These are phyloP conservation scores for Aspergillus alliaceus DNA, from an alignment of 2,329 filamentous ascomycete species.

Conservation along the genomic window DNA sequence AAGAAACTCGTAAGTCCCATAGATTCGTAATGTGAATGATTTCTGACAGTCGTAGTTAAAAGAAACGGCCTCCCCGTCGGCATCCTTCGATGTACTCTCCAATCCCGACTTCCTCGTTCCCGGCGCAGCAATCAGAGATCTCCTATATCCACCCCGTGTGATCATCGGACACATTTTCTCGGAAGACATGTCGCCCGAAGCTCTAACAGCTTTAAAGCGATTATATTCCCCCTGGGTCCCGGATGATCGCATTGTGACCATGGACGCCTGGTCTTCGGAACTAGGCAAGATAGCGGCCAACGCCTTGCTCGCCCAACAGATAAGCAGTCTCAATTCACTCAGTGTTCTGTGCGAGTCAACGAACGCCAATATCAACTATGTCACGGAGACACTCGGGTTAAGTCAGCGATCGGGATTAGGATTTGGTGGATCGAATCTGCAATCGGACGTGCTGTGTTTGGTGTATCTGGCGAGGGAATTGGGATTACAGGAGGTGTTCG, in stretches of 20 bases:
- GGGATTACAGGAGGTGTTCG: slow-evolving; percentile 16
- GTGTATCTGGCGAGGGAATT: slow-evolving; percentile 18
- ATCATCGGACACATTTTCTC: slow-evolving; percentile 22
- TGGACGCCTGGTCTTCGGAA: slow-evolving; percentile 22
- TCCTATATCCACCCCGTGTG: slow-evolving; percentile 16
- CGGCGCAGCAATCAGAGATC: slow-evolving; percentile 12
- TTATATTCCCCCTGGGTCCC: slow-evolving; percentile 19
- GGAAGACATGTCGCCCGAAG: slow-evolving; percentile 12
- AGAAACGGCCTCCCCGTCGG: slow-evolving; percentile 13
- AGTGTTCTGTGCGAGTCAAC: slow-evolving; percentile 13
- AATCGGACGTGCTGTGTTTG: slow-evolving; percentile 16
- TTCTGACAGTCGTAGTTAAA: slow-evolving; percentile 8
- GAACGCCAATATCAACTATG: slow-evolving; percentile 13
- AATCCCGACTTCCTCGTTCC: slow-evolving; percentile 21
- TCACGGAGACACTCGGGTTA: slow-evolving; percentile 12
- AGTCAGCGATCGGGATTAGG: slow-evolving; percentile 1
- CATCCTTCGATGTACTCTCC: slow-evolving; percentile 21
- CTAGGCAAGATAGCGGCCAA: slow-evolving; percentile 14
- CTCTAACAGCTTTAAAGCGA: slow-evolving; percentile 14
- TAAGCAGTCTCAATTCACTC: slow-evolving; percentile 11
- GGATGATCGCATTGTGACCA: slow-evolving; percentile 19
- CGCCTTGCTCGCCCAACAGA: slow-evolving; percentile 18
- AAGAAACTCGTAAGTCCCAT: slow-evolving; percentile 14
- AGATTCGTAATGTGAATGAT: neutral
- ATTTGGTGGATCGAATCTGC: slow-evolving; percentile 2